Conservation (phyloP, 306 rosid genomes). For the Corylus avellana region DNA sequence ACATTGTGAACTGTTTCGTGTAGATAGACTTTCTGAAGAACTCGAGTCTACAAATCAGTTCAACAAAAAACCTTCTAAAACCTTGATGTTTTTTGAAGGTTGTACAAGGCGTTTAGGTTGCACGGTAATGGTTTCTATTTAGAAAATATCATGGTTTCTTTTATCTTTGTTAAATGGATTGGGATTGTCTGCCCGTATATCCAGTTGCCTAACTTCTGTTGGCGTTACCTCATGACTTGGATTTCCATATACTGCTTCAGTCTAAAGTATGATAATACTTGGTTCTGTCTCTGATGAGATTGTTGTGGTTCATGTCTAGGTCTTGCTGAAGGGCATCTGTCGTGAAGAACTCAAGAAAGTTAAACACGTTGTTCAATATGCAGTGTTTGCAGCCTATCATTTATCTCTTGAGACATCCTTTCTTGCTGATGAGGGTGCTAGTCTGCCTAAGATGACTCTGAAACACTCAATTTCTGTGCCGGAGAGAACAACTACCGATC, state of each 20-base stretch:
- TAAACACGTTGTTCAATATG: conserved; percentile 83
- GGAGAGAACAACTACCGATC: conserved; percentile 46
- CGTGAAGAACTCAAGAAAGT: conserved; percentile 88
- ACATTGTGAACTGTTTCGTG: conserved; percentile 87
- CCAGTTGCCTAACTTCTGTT: conserved; percentile 7
- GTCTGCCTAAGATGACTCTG: conserved; percentile 71
- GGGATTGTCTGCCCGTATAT: conserved; percentile 14
- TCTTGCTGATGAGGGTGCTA: conserved; percentile 98
- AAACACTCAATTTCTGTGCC: conserved; percentile 40
- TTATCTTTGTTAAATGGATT: not conserved
- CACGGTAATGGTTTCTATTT: conserved; percentile 61
- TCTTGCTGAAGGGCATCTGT: conserved; percentile 77
- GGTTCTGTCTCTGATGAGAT: conserved; percentile 32
- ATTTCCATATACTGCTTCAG: not conserved
- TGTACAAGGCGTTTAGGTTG: conserved; percentile 95
- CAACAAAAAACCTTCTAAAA: conserved; percentile 74
- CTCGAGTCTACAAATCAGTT: conserved; percentile 61
- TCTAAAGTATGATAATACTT: conserved; percentile 1
- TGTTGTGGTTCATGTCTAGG: conserved; percentile 52
- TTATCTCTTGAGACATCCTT: conserved; percentile 97
- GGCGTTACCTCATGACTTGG: conserved; percentile 14
- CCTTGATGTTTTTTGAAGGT: conserved; percentile 96
- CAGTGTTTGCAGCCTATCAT: conserved; percentile 96
- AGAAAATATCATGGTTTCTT: not conserved
- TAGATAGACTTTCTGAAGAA: conserved; percentile 73